Evolutionary conservation across 2,329 filamentous ascomycete genomes (phyloP).

Genomic region (Hymenoscyphus infarciens): DNA sequence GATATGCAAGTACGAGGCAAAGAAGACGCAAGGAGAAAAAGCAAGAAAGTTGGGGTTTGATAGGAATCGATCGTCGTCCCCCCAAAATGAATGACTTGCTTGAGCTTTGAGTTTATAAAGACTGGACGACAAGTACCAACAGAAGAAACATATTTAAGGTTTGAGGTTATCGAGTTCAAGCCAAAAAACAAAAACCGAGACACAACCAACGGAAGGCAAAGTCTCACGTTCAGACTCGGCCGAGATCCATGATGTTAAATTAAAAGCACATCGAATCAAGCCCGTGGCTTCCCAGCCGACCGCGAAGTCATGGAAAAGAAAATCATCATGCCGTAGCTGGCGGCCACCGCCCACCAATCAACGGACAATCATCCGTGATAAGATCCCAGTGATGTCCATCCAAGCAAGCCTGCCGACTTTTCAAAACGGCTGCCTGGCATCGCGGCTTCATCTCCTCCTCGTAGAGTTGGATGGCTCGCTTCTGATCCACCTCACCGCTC

Average conservation of each 20-base stretch:
- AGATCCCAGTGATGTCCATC: conserved; percentile 50
- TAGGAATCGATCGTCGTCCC: background rate
- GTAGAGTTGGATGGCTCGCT: conserved; percentile 45
- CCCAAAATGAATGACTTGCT: background rate
- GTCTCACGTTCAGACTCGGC: background rate
- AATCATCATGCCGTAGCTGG: conserved; percentile 10
- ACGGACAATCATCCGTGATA: conserved; percentile 40
- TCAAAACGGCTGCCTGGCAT: conserved; percentile 45
- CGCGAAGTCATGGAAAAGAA: background rate
- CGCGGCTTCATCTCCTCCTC: conserved; percentile 44
- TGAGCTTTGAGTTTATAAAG: background rate
- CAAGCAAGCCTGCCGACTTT: conserved; percentile 49
- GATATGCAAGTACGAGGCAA: background rate
- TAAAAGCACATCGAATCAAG: background rate
- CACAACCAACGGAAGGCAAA: too few species aligned
- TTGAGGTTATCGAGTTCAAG: too few species aligned
- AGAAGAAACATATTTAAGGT: too few species aligned
- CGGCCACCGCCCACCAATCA: conserved; percentile 36
- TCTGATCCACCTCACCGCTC: conserved; percentile 14
- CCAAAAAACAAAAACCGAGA: too few species aligned
- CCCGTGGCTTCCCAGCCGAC: background rate
- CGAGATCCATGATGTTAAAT: background rate
- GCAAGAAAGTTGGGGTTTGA: background rate
- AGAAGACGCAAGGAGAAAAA: background rate
- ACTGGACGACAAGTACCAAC: too few species aligned